phyloP scores from a whole-genome alignment of 371 early-diverging fungal genomes.

The Zopfochytrium polystomum region DNA sequence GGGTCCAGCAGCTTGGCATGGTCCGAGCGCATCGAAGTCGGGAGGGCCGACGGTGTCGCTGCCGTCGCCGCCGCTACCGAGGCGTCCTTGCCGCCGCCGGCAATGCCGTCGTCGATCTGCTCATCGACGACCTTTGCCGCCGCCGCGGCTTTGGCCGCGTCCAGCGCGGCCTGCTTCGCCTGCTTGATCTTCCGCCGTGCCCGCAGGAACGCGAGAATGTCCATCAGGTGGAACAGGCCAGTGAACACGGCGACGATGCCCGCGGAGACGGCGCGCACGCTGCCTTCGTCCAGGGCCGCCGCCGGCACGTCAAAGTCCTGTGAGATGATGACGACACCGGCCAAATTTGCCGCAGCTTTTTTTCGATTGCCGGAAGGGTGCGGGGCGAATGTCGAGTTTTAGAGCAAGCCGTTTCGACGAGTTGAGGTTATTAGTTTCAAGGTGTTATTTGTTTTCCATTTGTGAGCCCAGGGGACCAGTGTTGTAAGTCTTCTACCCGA shows the following conservation, averaged over 20 bases:
- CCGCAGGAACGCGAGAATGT: not conserved
- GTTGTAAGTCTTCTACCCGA: no score
- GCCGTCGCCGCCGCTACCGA: not conserved
- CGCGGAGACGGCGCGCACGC: slow-evolving; percentile 7
- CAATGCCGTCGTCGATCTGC: not conserved
- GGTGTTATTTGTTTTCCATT: not conserved
- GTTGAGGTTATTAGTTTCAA: not conserved
- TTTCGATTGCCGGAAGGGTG: not conserved
- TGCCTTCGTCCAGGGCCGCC: slow-evolving; percentile 10
- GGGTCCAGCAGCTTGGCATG: not conserved
- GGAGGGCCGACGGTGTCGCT: not conserved
- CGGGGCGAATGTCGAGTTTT: not conserved
- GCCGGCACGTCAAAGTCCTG: not conserved
- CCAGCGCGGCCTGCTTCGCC: not conserved
- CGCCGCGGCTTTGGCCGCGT: not conserved
- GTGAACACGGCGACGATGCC: not conserved
- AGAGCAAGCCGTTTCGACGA: not conserved
- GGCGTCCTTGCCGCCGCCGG: not conserved
- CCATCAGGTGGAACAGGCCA: not conserved
- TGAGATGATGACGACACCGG: slow-evolving; percentile 3
- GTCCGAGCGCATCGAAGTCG: not conserved
- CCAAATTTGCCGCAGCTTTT: not conserved
- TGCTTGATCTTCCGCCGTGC: not conserved
- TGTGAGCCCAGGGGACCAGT: no score
- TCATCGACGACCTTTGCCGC: not conserved